phyloP scores from a whole-genome alignment of 2,329 filamentous ascomycete species.

The Pseudogymnoascus verrucosus region DNA sequence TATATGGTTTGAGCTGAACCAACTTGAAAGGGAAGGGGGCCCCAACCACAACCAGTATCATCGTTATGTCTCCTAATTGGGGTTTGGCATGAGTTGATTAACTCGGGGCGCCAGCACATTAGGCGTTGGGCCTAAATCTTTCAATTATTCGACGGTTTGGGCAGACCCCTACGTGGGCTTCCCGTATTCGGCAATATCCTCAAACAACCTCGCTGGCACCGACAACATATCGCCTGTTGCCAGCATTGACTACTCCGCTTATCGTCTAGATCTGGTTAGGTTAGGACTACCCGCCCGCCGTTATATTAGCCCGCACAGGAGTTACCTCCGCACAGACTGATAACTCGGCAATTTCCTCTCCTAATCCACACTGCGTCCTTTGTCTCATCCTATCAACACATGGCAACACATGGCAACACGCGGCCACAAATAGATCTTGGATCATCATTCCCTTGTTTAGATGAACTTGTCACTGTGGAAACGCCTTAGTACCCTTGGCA shows the following conservation, averaged over 20 bases:
- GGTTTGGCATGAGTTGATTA: too few relatives aligned
- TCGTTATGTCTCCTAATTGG: too few relatives aligned
- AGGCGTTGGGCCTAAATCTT: neutral
- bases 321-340: neutral
- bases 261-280: neutral
- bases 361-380: neutral
- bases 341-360: neutral
- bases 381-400: neutral
- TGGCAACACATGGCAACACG: neutral
- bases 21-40: neutral
- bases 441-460: neutral
- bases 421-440: neutral
- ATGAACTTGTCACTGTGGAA: neutral
- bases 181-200: too few relatives aligned
- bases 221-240: neutral
- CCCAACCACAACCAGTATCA: too few relatives aligned
- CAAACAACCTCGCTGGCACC: neutral
- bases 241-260: neutral
- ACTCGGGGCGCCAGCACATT: neutral
- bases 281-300: neutral
- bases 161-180: neutral
- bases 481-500: neutral
- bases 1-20: neutral
- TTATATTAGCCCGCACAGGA: too few relatives aligned
- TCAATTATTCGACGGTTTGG: neutral